Evolutionary conservation across 352 stramenopile species (phyloP).

Genomic region (Pythium phragmiticola): DNA sequence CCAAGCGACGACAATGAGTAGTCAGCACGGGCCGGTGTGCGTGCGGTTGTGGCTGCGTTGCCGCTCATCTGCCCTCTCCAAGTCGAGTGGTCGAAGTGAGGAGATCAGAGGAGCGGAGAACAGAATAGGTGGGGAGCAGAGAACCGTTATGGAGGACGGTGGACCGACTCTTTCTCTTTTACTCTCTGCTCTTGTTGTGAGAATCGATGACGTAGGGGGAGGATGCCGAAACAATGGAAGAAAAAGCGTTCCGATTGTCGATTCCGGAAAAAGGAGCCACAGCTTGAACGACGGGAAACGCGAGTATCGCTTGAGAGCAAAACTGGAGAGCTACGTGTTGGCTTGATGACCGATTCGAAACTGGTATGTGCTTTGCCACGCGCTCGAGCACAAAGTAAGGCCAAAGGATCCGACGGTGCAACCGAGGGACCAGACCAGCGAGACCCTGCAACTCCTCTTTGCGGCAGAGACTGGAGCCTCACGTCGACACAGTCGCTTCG

Average conservation of each 20-base stretch:
- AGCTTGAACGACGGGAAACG: constrained; percentile 6
- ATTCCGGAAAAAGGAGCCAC: not conserved
- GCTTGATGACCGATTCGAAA: constrained; percentile 1
- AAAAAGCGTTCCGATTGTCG: constrained; percentile 15
- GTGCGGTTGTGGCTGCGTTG: constrained; percentile 6
- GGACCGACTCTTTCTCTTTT: constrained; percentile 15
- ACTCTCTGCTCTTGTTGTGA: not conserved
- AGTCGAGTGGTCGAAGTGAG: constrained; percentile 2
- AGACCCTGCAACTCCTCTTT: too few species aligned
- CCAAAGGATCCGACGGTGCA: too few species aligned
- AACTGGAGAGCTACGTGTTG: constrained; percentile 1
- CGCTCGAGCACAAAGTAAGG: too few species aligned
- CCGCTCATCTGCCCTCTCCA: constrained; percentile 19
- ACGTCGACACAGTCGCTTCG: too few species aligned
- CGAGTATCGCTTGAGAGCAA: not conserved
- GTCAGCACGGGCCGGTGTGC: constrained; percentile 14
- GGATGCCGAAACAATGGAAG: constrained; percentile 14
- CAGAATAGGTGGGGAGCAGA: not conserved
- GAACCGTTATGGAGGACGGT: constrained; percentile 10
- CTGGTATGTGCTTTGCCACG: constrained; percentile 1
- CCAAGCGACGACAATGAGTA: constrained; percentile 17
- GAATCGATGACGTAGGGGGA: not conserved
- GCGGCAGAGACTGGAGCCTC: too few species aligned
- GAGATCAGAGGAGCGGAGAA: not conserved
- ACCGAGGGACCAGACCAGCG: too few species aligned